Evolutionary conservation across 306 rosid species (phyloP).

Genomic region (Quercus suber): DNA sequence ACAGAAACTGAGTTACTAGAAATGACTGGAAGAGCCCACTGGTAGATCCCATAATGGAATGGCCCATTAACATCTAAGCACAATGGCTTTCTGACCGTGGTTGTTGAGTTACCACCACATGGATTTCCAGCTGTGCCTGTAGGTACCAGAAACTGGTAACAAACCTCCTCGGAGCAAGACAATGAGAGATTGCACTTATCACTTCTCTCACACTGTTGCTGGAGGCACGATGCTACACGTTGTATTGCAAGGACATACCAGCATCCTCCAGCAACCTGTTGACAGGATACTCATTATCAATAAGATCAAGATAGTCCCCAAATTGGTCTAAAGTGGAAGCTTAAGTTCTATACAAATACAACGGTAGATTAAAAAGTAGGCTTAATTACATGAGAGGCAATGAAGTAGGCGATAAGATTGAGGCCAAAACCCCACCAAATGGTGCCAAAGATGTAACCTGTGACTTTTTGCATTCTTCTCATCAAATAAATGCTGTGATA

Average conservation of each 20-base stretch:
- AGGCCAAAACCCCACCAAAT: slow-evolving; percentile 99
- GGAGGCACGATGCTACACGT: slow-evolving; percentile 83
- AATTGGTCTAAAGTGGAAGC: not conserved
- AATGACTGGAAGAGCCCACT: slow-evolving; percentile 97
- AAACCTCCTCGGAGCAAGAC: slow-evolving; percentile 77
- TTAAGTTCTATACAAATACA: not conserved
- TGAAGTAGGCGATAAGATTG: slow-evolving; percentile 95
- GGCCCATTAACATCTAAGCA: slow-evolving; percentile 81
- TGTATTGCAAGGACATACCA: slow-evolving; percentile 99
- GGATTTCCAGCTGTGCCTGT: slow-evolving; percentile 26
- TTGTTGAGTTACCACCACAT: slow-evolving; percentile 61
- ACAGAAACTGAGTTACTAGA: slow-evolving; percentile 85
- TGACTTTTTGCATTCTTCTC: slow-evolving; percentile 97
- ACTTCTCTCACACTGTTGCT: slow-evolving; percentile 64
- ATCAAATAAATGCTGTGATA: slow-evolving; percentile 88
- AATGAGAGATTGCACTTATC: slow-evolving; percentile 61
- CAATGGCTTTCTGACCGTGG: slow-evolving; percentile 47
- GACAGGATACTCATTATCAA: not conserved
- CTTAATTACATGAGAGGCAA: slow-evolving; percentile 87
- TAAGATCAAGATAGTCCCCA: not conserved
- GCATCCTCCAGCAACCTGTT: slow-evolving; percentile 97
- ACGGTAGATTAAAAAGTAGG: not conserved
- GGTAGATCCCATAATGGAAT: slow-evolving; percentile 82
- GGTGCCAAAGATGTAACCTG: slow-evolving; percentile 96
- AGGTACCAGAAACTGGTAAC: slow-evolving; percentile 54